Percentiles rank a stretch among this genome's conserved stretches.
phyloP scores from a whole-genome alignment of 306 rosid genomes.

The Dicorynia guianensis region DNA sequence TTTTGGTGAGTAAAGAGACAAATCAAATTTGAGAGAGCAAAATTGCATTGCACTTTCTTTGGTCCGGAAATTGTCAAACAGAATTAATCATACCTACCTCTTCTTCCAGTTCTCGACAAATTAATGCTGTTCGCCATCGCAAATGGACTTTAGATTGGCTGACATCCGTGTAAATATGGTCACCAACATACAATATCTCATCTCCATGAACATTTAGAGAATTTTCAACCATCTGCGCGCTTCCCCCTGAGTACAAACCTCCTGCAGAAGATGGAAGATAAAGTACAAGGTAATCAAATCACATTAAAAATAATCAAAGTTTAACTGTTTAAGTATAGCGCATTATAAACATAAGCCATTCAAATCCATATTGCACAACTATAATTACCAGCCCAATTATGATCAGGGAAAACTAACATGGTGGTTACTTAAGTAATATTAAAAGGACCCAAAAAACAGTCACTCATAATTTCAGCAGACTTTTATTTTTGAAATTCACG shows the following conservation, averaged over 20 bases:
- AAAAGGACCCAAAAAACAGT: background rate
- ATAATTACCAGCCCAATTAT: constrained; percentile 23
- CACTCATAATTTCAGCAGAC: background rate
- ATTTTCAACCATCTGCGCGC: constrained; percentile 95
- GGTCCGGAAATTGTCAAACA: constrained; percentile 13
- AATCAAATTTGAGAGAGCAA: constrained; percentile 20
- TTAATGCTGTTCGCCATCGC: constrained; percentile 96
- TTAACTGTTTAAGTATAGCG: background rate
- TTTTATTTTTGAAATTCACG: no score
- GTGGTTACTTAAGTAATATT: constrained; percentile 4
- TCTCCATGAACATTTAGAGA: constrained; percentile 89
- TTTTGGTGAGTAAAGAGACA: constrained; percentile 6
- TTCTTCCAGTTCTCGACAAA: constrained; percentile 94
- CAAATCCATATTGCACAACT: constrained; percentile 21
- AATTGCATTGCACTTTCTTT: constrained; percentile 31
- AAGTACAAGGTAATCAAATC: constrained; percentile 21
- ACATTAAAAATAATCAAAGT: background rate
- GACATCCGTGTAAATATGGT: constrained; percentile 96
- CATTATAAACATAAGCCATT: background rate
- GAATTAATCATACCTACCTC: constrained; percentile 64
- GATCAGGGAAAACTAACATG: constrained; percentile 9
- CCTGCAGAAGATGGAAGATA: constrained; percentile 59
- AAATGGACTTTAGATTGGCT: constrained; percentile 95
- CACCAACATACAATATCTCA: constrained; percentile 96
- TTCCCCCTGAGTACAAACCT: constrained; percentile 95